Evolutionary conservation across 768 basidiomycete genomes (phyloP).

Genomic region (Mycena latifolia): DNA sequence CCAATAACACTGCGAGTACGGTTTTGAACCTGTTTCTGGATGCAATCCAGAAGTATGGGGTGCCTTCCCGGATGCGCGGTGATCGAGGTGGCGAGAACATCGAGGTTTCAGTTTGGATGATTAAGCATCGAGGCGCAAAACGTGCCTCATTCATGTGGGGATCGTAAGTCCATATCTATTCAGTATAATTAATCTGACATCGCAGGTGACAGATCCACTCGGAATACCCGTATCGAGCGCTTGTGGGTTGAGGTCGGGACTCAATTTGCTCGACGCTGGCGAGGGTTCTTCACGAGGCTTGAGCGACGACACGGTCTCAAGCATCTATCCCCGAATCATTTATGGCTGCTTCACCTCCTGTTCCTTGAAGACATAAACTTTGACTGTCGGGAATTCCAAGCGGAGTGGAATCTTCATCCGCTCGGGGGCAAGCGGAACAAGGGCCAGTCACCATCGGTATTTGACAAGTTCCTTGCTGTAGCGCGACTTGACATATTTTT

Average conservation of each 20-base stretch:
- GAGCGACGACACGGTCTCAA: neutral
- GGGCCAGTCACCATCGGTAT: neutral
- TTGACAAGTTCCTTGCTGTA: neutral
- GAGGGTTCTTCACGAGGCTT: neutral
- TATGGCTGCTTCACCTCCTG: neutral
- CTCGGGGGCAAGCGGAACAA: neutral
- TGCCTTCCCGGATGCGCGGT: no score
- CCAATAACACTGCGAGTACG: neutral
- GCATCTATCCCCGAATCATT: neutral
- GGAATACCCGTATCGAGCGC: constrained; percentile 5
- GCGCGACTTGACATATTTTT: neutral
- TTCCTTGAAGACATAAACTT: neutral
- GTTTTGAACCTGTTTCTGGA: neutral
- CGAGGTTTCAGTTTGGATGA: neutral
- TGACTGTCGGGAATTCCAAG: neutral
- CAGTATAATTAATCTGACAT: neutral
- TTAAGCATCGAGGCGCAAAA: neutral
- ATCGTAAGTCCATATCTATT: no score
- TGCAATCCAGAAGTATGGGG: no score
- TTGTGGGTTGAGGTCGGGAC: no score
- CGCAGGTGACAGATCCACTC: neutral
- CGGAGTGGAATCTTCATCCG: constrained; percentile 2
- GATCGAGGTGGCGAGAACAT: constrained; percentile 6
- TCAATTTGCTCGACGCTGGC: constrained; percentile 1
- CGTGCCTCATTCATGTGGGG: no score